Percentiles rank a stretch among this genome's conserved stretches.
phyloP scores from a whole-genome alignment of 2,329 filamentous ascomycete species.

The Zymoseptoria brevis region DNA sequence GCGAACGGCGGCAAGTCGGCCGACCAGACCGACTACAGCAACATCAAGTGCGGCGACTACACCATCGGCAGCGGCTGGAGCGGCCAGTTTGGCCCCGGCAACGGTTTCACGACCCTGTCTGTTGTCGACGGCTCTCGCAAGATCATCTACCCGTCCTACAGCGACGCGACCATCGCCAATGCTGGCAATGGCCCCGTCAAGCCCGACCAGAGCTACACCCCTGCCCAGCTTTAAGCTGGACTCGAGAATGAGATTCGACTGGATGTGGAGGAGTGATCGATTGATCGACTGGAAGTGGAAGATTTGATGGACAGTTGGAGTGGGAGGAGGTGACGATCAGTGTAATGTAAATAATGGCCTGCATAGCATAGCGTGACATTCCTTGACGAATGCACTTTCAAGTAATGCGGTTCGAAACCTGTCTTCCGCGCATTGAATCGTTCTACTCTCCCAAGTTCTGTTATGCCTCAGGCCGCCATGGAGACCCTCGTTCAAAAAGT shows the following conservation, averaged over 20 bases:
- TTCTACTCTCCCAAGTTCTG: not conserved
- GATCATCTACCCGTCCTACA: constrained; percentile 19
- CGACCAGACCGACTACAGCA: constrained; percentile 10
- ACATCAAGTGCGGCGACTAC: constrained; percentile 14
- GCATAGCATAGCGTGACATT: not conserved
- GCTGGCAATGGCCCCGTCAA: constrained; percentile 8
- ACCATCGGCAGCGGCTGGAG: constrained; percentile 14
- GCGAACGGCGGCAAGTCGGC: constrained; percentile 8
- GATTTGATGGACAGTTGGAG: not conserved
- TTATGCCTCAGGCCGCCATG: not conserved
- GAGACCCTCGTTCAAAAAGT: not conserved
- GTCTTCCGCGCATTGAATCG: not conserved
- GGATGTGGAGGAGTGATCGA: not conserved
- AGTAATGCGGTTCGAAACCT: not conserved
- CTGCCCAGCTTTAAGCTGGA: constrained; percentile 12
- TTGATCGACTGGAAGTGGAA: not conserved
- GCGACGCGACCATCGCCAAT: constrained; percentile 12
- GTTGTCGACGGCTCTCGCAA: constrained; percentile 10
- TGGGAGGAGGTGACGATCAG: not conserved
- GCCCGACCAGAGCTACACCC: constrained; percentile 20
- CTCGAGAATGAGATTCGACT: not conserved
- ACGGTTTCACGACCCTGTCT: constrained; percentile 16
- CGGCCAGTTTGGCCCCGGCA: constrained; percentile 14
- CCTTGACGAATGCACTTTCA: not conserved
- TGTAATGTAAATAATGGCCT: not conserved